phyloP scores from a whole-genome alignment of 495 filamentous ascomycete species.

The Trichoderma parareesei region DNA sequence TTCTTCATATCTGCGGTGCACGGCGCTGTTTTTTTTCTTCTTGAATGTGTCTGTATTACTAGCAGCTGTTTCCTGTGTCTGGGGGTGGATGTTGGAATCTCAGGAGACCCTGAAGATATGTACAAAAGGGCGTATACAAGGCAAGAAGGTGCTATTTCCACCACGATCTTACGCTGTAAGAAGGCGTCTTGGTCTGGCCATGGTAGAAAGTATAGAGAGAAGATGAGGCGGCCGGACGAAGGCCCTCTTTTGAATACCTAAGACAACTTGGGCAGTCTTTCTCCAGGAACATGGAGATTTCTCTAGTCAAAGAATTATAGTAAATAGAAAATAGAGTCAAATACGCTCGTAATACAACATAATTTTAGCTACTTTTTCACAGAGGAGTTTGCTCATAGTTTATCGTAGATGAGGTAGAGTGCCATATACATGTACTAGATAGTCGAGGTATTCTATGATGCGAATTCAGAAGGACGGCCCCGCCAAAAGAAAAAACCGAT shows the following conservation, averaged over 20 bases:
- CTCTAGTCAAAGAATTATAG: neutral
- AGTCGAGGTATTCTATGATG: too few species aligned
- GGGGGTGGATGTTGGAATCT: neutral
- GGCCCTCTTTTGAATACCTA: neutral
- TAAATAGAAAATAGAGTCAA: neutral
- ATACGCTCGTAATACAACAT: neutral
- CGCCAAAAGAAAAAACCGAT: neutral
- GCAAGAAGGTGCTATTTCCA: neutral
- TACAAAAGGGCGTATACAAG: conserved; percentile 1
- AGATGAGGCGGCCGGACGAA: neutral
- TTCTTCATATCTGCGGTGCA: neutral
- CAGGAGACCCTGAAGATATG: neutral
- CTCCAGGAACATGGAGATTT: neutral
- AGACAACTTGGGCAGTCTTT: neutral
- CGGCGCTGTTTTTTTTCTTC: neutral
- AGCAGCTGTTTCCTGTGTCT: neutral
- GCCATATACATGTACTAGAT: too few species aligned
- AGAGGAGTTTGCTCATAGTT: too few species aligned
- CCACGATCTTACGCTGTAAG: neutral
- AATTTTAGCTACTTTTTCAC: neutral
- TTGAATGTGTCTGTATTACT: neutral
- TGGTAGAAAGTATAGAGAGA: neutral
- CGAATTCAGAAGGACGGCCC: neutral
- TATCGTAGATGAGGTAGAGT: too few species aligned
- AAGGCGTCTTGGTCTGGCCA: neutral